Evolutionary conservation across 148 eudicot species (phyloP).

Genomic region (Arbutus unedo): DNA sequence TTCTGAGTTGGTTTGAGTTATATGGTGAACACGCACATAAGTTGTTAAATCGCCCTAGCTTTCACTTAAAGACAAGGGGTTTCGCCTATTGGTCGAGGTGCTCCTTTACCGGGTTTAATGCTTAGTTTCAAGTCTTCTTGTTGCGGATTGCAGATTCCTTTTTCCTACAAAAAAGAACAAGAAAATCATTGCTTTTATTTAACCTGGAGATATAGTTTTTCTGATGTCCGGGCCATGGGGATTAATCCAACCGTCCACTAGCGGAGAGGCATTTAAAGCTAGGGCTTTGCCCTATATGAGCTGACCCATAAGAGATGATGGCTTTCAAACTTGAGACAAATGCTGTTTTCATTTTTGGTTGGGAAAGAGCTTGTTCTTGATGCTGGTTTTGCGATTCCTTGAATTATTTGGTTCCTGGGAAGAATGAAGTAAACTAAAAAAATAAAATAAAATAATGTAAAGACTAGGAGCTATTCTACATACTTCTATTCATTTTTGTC

Average conservation of each 20-base stretch:
- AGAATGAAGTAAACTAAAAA: background rate
- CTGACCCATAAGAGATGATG: too few relatives aligned
- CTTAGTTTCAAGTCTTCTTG: background rate
- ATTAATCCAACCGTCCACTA: too few relatives aligned
- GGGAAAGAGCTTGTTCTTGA: background rate
- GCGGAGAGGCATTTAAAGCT: too few relatives aligned
- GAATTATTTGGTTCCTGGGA: conserved; percentile 1
- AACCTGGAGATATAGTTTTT: background rate
- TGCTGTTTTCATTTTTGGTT: background rate
- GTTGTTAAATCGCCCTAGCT: background rate
- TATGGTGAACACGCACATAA: background rate
- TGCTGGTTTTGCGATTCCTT: background rate
- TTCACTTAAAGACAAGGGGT: background rate
- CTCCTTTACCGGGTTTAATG: background rate
- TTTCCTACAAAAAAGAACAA: background rate
- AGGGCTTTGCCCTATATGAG: too few relatives aligned
- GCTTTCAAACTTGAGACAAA: too few relatives aligned
- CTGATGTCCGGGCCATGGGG: too few relatives aligned
- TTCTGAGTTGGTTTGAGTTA: background rate
- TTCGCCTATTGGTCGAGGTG: background rate
- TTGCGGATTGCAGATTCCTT: background rate
- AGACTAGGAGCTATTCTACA: background rate
- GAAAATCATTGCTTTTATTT: background rate
- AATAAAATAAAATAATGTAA: too few relatives aligned
- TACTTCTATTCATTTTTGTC: background rate